phyloP scores from a whole-genome alignment of 306 rosid species.

The Parietaria judaica region DNA sequence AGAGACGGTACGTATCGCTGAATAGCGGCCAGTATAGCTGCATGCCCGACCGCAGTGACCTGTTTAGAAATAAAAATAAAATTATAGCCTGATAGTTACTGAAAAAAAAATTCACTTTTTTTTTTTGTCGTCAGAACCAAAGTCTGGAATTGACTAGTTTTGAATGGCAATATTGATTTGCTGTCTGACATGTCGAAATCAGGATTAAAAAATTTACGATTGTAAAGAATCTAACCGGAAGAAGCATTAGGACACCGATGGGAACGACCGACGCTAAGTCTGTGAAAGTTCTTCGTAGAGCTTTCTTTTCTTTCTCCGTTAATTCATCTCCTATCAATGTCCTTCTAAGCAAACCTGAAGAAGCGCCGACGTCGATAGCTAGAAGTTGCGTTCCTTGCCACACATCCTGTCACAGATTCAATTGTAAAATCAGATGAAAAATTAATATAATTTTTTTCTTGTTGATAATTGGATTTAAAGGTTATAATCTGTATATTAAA shows the following conservation, averaged over 20 bases:
- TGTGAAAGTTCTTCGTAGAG: conserved; percentile 72
- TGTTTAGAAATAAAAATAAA: conserved; percentile 17
- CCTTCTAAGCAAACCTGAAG: conserved; percentile 70
- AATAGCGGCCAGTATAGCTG: conserved; percentile 97
- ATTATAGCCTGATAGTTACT: too few species aligned
- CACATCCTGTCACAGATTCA: conserved; percentile 56
- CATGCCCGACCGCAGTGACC: conserved; percentile 99
- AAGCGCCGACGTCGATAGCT: conserved; percentile 77
- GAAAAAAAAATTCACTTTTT: too few species aligned
- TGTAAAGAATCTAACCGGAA: conserved; percentile 56
- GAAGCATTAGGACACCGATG: conserved; percentile 88
- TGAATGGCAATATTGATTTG: neutral
- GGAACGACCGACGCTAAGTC: conserved; percentile 97
- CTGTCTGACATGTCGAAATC: neutral
- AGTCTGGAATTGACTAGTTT: neutral
- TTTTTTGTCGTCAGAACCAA: neutral
- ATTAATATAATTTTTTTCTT: too few species aligned
- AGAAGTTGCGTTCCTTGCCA: conserved; percentile 98
- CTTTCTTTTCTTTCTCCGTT: conserved; percentile 79
- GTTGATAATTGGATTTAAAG: too few species aligned
- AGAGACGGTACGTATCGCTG: conserved; percentile 93
- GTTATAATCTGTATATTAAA: too few species aligned
- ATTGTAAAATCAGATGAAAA: too few species aligned
- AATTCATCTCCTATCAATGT: conserved; percentile 73
- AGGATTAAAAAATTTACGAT: neutral